phyloP scores from a whole-genome alignment of 495 filamentous ascomycete genomes.

The Diplogelasinospora grovesii region DNA sequence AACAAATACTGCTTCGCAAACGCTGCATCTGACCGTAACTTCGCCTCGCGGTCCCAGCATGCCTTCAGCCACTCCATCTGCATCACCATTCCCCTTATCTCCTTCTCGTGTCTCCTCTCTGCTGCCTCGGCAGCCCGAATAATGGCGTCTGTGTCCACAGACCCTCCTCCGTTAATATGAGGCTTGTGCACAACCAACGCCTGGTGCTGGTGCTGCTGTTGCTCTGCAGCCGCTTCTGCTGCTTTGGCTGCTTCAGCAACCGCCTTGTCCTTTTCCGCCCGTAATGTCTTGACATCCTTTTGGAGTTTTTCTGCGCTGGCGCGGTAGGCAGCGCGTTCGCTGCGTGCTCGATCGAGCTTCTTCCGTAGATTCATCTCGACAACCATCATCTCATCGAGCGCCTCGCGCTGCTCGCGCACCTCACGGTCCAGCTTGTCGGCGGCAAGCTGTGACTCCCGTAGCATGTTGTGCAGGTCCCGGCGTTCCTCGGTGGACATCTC shows the following conservation, averaged over 20 bases:
- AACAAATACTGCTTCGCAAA: slow-evolving; percentile 72
- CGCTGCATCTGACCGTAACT: slow-evolving; percentile 66
- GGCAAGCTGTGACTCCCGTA: slow-evolving; percentile 61
- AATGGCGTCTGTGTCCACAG: slow-evolving; percentile 30
- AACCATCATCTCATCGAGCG: slow-evolving; percentile 26
- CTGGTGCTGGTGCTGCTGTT: no score
- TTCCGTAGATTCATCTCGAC: slow-evolving; percentile 29
- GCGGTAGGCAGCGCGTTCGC: slow-evolving; percentile 38
- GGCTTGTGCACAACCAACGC: background rate
- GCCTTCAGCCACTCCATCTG: slow-evolving; percentile 87
- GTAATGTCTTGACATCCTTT: slow-evolving; percentile 32
- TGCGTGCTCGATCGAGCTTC: slow-evolving; percentile 41
- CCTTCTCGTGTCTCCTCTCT: slow-evolving; percentile 63
- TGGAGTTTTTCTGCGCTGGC: slow-evolving; percentile 38
- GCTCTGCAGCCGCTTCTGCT: slow-evolving; percentile 11
- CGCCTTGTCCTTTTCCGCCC: slow-evolving; percentile 31
- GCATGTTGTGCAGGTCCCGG: slow-evolving; percentile 61
- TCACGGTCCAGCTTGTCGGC: slow-evolving; percentile 39
- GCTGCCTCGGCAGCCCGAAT: slow-evolving; percentile 44
- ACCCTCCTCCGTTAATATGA: slow-evolving; percentile 10
- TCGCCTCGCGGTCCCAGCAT: slow-evolving; percentile 68
- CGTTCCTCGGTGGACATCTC: slow-evolving; percentile 35
- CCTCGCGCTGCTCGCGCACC: slow-evolving; percentile 29
- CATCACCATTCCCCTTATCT: slow-evolving; percentile 75
- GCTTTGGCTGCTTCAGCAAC: slow-evolving; percentile 15